Evolutionary conservation across 371 early-diverging fungal species (phyloP).

Genomic region (Mortierella sp.): DNA sequence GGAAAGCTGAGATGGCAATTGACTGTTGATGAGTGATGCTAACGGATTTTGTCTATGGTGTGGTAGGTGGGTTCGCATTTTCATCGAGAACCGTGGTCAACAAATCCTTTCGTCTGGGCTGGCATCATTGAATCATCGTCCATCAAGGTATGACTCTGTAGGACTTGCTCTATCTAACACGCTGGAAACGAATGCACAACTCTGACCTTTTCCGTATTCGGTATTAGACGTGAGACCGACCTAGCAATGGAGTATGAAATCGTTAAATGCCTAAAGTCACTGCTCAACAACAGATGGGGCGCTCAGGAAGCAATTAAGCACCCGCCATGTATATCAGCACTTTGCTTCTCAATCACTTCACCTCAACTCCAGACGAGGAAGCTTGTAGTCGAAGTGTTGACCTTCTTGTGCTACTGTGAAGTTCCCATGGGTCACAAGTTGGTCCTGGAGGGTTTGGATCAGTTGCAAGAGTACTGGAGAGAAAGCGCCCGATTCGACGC

Average conservation of each 20-base stretch:
- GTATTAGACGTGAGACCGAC: constrained; percentile 71
- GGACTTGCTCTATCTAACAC: no score
- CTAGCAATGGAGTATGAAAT: constrained; percentile 85
- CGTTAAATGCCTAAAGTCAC: constrained; percentile 80
- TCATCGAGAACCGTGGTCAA: constrained; percentile 47
- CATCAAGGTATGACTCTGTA: no score
- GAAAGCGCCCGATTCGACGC: constrained; percentile 73
- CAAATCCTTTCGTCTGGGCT: constrained; percentile 32
- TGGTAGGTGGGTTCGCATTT: constrained; percentile 43
- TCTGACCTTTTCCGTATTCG: no score
- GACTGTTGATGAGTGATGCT: no score
- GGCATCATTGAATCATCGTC: constrained; percentile 21
- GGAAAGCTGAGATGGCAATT: no score
- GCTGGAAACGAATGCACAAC: no score
- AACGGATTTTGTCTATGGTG: neutral
- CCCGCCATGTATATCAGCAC: constrained; percentile 76
- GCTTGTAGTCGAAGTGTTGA: constrained; percentile 83
- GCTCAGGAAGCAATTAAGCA: constrained; percentile 81
- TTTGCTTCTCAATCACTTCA: constrained; percentile 82
- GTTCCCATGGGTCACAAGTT: constrained; percentile 81
- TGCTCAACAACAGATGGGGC: constrained; percentile 86
- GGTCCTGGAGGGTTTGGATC: constrained; percentile 79
- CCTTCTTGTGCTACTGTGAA: constrained; percentile 85
- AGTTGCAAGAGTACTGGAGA: constrained; percentile 60
- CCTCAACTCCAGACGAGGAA: constrained; percentile 81